Conservation (phyloP, 164 flowering plant genomes). For the Vitis rotundifolia region DNA sequence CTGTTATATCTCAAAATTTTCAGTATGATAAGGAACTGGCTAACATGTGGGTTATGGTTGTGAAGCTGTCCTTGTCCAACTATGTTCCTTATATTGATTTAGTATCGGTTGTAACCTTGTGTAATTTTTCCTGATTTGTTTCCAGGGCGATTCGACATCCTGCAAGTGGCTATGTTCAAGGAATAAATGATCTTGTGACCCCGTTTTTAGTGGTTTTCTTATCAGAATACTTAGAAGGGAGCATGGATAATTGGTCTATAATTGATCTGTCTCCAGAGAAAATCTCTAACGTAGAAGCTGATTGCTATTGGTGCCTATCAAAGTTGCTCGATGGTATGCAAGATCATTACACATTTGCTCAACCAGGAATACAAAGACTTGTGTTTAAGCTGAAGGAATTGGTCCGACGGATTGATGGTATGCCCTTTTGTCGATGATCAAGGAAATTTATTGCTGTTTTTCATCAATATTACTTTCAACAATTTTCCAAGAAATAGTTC, state of each 20-base stretch:
- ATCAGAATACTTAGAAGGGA: conserved; percentile 82
- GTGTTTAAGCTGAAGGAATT: conserved; percentile 93
- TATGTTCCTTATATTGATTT: neutral
- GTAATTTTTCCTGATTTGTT: conserved; percentile 12
- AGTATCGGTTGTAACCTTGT: neutral
- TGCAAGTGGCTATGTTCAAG: conserved; percentile 98
- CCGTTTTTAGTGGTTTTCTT: conserved; percentile 94
- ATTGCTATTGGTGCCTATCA: conserved; percentile 96
- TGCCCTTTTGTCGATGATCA: conserved; percentile 2
- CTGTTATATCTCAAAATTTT: neutral
- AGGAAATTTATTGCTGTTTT: neutral
- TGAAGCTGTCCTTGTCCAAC: neutral
- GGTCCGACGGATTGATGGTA: conserved; percentile 96
- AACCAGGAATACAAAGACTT: conserved; percentile 96
- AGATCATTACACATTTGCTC: conserved; percentile 99
- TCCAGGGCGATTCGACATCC: conserved; percentile 99
- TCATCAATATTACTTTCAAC: neutral
- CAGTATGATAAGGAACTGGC: neutral
- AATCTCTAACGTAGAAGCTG: conserved; percentile 82
- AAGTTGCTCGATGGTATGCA: conserved; percentile 98
- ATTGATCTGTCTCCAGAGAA: conserved; percentile 55
- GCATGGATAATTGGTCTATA: conserved; percentile 73
- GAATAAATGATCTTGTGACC: conserved; percentile 96
- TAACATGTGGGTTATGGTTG: neutral
- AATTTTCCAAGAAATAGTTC: neutral